Evolutionary conservation across 2,329 filamentous ascomycete species (phyloP).

Genomic region (Chaetomiaceae sp.): DNA sequence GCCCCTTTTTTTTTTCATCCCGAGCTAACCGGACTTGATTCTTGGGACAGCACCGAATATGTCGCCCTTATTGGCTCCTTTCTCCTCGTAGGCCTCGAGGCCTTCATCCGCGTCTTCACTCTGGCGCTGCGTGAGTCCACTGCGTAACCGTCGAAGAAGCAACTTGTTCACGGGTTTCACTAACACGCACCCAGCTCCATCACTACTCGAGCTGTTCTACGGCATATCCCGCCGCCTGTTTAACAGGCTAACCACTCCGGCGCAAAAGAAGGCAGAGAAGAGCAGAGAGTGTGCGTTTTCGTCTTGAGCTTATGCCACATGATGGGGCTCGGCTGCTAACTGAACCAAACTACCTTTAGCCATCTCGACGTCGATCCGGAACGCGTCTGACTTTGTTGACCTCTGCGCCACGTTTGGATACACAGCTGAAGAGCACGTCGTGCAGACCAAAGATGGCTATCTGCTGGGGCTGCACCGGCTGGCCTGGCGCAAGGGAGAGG

Average conservation of each 20-base stretch:
- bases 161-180: too few relatives aligned
- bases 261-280: conserved; percentile 61
- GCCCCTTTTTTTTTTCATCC: too few relatives aligned
- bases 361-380: conserved; percentile 71
- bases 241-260: conserved; percentile 68
- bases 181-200: conserved; percentile 52
- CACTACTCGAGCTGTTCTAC: conserved; percentile 79
- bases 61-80: conserved; percentile 81
- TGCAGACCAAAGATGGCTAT: conserved; percentile 91
- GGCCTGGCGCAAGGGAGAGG: conserved; percentile 76
- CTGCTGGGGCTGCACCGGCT: conserved; percentile 84
- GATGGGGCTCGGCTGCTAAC: not conserved
- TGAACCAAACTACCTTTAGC: conserved; percentile 39
- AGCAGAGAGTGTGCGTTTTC: conserved; percentile 55
- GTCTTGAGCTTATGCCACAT: not conserved
- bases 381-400: conserved; percentile 88
- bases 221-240: conserved; percentile 76
- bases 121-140: conserved; percentile 81
- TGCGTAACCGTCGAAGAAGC: too few relatives aligned
- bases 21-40: too few relatives aligned
- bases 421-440: conserved; percentile 90
- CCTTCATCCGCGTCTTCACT: conserved; percentile 77
- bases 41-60: conserved; percentile 66
- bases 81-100: conserved; percentile 75
- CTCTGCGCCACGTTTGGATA: conserved; percentile 91